A percentile compares a stretch with the other conserved stretches of the same genome.
Conservation (phyloP, 441 rosid species). For the Cnidoscolus chayamansa region DNA sequence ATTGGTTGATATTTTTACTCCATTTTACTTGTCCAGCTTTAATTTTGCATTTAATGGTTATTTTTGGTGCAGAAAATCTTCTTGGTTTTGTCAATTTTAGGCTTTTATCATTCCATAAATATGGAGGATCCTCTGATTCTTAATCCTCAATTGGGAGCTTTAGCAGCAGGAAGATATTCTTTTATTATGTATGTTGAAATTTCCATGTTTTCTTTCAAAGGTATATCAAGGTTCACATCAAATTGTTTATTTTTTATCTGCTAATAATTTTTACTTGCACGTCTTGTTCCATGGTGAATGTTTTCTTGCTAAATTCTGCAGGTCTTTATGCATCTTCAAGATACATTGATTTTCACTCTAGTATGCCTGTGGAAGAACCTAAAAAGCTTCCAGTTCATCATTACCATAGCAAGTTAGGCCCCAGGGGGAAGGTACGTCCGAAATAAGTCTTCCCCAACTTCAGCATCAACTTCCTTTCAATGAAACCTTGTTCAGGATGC, state of each 20-base stretch:
- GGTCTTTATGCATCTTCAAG: conserved; percentile 87
- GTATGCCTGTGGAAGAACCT: conserved; percentile 37
- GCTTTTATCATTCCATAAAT: conserved; percentile 69
- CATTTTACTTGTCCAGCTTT: not conserved
- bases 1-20: conserved; percentile 1
- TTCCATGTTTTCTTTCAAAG: conserved; percentile 6
- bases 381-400: conserved; percentile 40
- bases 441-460: conserved; percentile 84
- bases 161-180: conserved; percentile 67
- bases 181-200: conserved; percentile 1
- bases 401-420: conserved; percentile 36
- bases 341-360: conserved; percentile 57
- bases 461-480: conserved; percentile 87
- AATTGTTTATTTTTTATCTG: not conserved
- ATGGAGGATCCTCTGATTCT: conserved; percentile 87
- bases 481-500: conserved; percentile 70
- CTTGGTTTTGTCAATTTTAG: conserved; percentile 74
- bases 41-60: conserved; percentile 1
- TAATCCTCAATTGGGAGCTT: conserved; percentile 82
- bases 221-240: conserved; percentile 1
- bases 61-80: conserved; percentile 63
- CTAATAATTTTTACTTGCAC: not conserved
- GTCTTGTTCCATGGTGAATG: not conserved
- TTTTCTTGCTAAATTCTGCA: conserved; percentile 29
- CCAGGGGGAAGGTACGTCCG: conserved; percentile 46